These are phyloP conservation scores for Phylloporus arenicola DNA, from an alignment of 768 basidiomycete species.

Conservation along the genomic window DNA sequence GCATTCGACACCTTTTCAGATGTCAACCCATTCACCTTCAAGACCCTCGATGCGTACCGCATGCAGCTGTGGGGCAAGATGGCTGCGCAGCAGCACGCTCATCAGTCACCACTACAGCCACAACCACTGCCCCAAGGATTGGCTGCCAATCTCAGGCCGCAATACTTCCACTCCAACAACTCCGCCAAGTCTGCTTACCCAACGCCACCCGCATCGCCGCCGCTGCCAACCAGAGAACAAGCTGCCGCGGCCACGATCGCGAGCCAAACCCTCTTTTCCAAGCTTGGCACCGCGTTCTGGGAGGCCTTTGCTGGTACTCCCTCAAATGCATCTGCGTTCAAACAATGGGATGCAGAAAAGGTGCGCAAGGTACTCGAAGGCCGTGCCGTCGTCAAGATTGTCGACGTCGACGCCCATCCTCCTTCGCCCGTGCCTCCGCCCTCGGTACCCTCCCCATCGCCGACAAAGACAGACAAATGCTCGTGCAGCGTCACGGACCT, in stretches of 20 bases:
- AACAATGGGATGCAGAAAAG: conserved; percentile 67
- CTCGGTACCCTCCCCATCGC: conserved; percentile 1
- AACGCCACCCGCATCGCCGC: conserved; percentile 40
- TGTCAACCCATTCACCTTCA: conserved; percentile 79
- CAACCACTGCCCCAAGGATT: conserved; percentile 30
- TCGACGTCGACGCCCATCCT: conserved; percentile 56
- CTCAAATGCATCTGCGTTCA: conserved; percentile 19
- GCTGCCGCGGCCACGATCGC: conserved; percentile 57
- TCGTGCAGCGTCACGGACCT: conserved; percentile 33
- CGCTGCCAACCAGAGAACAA: conserved; percentile 30
- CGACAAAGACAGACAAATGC: conserved; percentile 14
- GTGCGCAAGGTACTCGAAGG: conserved; percentile 78
- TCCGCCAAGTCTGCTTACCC: conserved; percentile 29
- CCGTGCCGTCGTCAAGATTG: conserved; percentile 71
- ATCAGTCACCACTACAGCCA: conserved; percentile 35
- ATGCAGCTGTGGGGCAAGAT: conserved; percentile 94
- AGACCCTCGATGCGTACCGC: conserved; percentile 77
- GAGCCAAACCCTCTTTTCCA: conserved; percentile 66
- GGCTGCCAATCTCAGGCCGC: conserved; percentile 38
- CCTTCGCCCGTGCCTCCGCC: not conserved
- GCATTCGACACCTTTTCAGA: conserved; percentile 79
- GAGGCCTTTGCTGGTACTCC: conserved; percentile 71
- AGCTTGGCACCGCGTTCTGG: conserved; percentile 78
- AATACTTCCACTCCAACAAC: conserved; percentile 22
- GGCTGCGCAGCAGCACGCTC: conserved; percentile 60